Percentiles rank a stretch among this genome's conserved stretches.
phyloP scores from a whole-genome alignment of 305 asterid species.

The Fraxinus nigra region DNA sequence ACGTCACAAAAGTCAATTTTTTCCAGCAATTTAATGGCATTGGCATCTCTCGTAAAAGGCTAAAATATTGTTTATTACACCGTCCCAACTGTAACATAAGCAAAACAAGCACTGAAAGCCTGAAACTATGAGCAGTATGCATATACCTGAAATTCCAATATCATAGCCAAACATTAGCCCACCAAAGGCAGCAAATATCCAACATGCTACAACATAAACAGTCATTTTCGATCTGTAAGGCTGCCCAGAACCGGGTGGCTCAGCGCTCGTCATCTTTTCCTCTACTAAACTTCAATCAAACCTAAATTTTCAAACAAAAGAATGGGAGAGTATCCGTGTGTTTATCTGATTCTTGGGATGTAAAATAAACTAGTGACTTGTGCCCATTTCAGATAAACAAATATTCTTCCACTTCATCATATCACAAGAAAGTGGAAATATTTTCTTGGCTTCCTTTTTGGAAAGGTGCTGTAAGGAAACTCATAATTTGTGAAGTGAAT shows the following conservation, averaged over 20 bases:
- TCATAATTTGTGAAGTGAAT: background rate
- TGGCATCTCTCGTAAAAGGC: background rate
- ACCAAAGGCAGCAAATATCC: constrained; percentile 7
- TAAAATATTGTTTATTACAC: background rate
- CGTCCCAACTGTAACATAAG: background rate
- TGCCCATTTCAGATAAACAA: background rate
- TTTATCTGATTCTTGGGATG: background rate
- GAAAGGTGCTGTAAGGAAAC: background rate
- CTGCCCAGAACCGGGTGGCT: background rate
- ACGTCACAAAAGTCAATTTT: background rate
- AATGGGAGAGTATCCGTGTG: background rate
- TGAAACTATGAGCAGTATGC: background rate
- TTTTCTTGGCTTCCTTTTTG: background rate
- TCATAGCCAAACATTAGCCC: constrained; percentile 1
- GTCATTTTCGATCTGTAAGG: background rate
- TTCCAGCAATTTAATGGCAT: background rate
- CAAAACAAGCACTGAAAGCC: background rate
- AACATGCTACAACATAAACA: background rate
- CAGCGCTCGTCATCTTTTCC: constrained; percentile 15
- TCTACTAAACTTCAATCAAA: background rate
- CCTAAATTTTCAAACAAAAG: background rate
- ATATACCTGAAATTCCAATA: background rate
- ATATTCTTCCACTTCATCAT: background rate
- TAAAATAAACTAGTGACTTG: background rate
- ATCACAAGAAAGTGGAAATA: background rate